These are phyloP conservation scores for Neoascochyta sp. DNA, from an alignment of 2,329 filamentous ascomycete genomes.

Conservation along the genomic window DNA sequence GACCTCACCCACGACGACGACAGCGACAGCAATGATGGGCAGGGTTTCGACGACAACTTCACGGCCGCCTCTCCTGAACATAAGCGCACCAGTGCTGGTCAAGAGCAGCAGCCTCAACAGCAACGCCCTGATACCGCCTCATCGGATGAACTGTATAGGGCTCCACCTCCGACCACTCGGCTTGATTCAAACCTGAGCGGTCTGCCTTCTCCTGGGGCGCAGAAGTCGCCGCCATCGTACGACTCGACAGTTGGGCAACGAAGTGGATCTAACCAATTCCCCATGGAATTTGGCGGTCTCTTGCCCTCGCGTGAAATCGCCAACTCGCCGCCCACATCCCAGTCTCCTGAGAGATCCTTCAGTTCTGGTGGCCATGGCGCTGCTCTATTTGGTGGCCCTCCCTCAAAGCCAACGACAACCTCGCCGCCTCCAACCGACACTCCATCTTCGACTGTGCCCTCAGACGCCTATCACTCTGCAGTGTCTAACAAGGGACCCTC, in stretches of 20 bases:
- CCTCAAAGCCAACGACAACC: constrained; percentile 34
- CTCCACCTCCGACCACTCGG: constrained; percentile 30
- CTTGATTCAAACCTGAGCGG: constrained; percentile 36
- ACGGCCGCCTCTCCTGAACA: constrained; percentile 56
- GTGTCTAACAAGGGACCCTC: constrained; percentile 37
- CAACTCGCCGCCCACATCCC: constrained; percentile 36
- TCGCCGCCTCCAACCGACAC: constrained; percentile 40
- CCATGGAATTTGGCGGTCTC: constrained; percentile 54
- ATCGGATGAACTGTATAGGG: constrained; percentile 30
- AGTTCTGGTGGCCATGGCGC: constrained; percentile 38
- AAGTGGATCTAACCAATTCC: constrained; percentile 47
- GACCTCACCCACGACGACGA: constrained; percentile 78
- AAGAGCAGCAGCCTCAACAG: constrained; percentile 22
- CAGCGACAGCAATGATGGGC: constrained; percentile 66
- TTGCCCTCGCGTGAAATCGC: constrained; percentile 55
- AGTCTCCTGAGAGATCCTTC: constrained; percentile 40
- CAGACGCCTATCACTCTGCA: constrained; percentile 43
- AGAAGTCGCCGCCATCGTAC: constrained; percentile 58
- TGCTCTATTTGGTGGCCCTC: constrained; percentile 40
- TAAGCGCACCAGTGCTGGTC: constrained; percentile 24
- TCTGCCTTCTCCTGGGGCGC: constrained; percentile 53
- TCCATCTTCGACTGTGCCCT: constrained; percentile 40
- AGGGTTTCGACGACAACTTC: constrained; percentile 91
- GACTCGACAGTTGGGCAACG: constrained; percentile 43
- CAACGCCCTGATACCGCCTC: constrained; percentile 26